A percentile compares a stretch with the other conserved stretches of the same genome.
These are phyloP conservation scores for Bruguiera hainesii DNA, from an alignment of 441 rosid genomes.

Conservation along the genomic window DNA sequence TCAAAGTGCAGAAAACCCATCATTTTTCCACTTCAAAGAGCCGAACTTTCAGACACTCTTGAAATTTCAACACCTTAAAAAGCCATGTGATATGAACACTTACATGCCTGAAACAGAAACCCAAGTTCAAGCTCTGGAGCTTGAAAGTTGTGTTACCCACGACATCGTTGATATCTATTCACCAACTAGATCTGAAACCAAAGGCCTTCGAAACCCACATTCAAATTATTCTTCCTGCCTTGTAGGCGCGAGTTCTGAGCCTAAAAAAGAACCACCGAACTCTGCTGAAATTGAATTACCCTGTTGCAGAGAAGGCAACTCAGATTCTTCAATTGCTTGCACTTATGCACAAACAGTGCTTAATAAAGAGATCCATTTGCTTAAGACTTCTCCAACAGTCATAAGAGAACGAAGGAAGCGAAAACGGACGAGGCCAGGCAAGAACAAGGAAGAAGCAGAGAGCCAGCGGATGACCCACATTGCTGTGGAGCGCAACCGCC, in stretches of 20 bases:
- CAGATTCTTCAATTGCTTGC: slow-evolving; percentile 21
- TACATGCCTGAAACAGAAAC: slow-evolving; percentile 30
- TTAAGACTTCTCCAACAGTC: slow-evolving; percentile 31
- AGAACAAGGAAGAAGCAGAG: slow-evolving; percentile 77
- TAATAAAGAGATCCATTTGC: slow-evolving; percentile 16
- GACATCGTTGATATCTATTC: slow-evolving; percentile 48
- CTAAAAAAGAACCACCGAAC: slow-evolving; percentile 9
- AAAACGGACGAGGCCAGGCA: slow-evolving; percentile 49
- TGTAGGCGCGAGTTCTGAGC: slow-evolving; percentile 38
- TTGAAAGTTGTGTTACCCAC: slow-evolving; percentile 60
- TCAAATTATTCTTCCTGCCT: slow-evolving; percentile 25
- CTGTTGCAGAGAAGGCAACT: slow-evolving; percentile 15
- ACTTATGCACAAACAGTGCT: slow-evolving; percentile 19
- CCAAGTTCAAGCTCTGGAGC: slow-evolving; percentile 44
- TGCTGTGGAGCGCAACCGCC: slow-evolving; percentile 80
- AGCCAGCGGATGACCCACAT: slow-evolving; percentile 87
- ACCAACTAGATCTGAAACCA: slow-evolving; percentile 53
- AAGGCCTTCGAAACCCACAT: slow-evolving; percentile 34
- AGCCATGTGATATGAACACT: slow-evolving; percentile 44
- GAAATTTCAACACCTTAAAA: slow-evolving; percentile 54
- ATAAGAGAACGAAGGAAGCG: slow-evolving; percentile 55
- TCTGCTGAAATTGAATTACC: slow-evolving; percentile 18
- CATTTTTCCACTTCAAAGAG: slow-evolving; percentile 45
- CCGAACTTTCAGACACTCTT: slow-evolving; percentile 58
- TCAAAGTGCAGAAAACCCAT: slow-evolving; percentile 50